Evolutionary conservation across 495 filamentous ascomycete species (phyloP), one percentile per base, ranked within the genome.

Genomic region (Rostrohypoxylon terebratum): DNA sequence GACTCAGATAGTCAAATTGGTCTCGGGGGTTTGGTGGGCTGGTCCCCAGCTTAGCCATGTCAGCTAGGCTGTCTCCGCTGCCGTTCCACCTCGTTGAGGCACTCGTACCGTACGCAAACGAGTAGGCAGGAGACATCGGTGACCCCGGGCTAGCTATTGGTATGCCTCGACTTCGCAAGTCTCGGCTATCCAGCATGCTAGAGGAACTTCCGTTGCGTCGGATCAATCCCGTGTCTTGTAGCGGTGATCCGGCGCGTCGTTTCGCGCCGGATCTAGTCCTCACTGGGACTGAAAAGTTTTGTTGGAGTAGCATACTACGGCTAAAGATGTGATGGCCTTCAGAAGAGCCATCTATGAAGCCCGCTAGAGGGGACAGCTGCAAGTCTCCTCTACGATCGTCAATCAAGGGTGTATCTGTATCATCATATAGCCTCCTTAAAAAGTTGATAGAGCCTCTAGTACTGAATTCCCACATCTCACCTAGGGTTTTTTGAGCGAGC

Each of bases 201-300:
- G 69, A 70, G 47, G 74, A 76, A 36, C 74, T 76, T 25, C 71
- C 74, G 31, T 76, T 74, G 16, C 70, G 74, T 14, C 47, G 45
- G 14, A 73, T 66, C 13, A 63, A 58, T 4, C 33, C 31, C 21
- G 34, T 28, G 20, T 73, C 71, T 42, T 76, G 58, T 60, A 72
- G 42, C 7, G 71, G 74, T 2, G 74, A 76, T 16, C 66, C 63
- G 20, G 74, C 74, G 21, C 74, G 74, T 13, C 74, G 47, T 21
- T 76, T 76, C 0, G 74, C 59, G 16, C 63, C 55, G 16, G 70
- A 70, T 14, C 67, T 55, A 6, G 59, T 67, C 57, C 67, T 71
- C 16, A 67, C 1, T 25, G 67, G 67, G 0, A 73, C 71, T 14
- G 61, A 69, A 50, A 69, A 66, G 5, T 28, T 55, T 16, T 33